Evolutionary conservation across 495 filamentous ascomycete species (phyloP).

Genomic region (Geopyxis carbonaria): DNA sequence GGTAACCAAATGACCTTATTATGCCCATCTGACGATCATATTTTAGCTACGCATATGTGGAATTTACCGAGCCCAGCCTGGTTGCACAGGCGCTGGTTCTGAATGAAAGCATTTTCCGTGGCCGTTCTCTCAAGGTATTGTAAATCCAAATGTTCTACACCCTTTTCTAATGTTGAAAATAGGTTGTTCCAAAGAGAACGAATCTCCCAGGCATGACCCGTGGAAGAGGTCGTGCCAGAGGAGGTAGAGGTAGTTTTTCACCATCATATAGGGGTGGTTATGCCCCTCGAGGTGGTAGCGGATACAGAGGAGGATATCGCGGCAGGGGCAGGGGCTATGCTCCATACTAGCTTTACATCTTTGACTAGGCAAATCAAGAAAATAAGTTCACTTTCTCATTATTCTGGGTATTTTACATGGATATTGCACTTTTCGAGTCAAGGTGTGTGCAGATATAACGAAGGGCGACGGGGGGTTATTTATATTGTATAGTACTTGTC

Average conservation of each 20-base stretch:
- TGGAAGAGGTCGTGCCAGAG: slow-evolving; percentile 45
- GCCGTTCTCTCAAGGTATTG: slow-evolving; percentile 74
- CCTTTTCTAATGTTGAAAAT: slow-evolving; percentile 6
- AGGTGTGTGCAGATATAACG: no score
- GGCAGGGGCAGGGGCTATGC: slow-evolving; percentile 61
- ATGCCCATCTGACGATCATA: slow-evolving; percentile 15
- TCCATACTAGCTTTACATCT: slow-evolving; percentile 61
- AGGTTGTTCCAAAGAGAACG: slow-evolving; percentile 93
- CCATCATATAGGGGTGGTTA: slow-evolving; percentile 43
- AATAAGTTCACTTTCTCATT: slow-evolving; percentile 5
- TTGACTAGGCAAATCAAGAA: no score
- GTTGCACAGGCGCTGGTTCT: slow-evolving; percentile 86
- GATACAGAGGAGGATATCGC: slow-evolving; percentile 65
- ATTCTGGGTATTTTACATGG: no score
- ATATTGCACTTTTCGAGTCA: no score
- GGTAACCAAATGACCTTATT: background rate
- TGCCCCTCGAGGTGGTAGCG: slow-evolving; percentile 45
- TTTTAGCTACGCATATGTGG: slow-evolving; percentile 98
- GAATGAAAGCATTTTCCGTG: slow-evolving; percentile 93
- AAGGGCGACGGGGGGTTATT: no score
- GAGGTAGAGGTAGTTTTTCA: slow-evolving; percentile 43
- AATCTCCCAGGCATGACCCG: slow-evolving; percentile 90
- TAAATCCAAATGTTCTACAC: background rate
- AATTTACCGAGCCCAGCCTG: slow-evolving; percentile 87
- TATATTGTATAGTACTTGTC: no score